Evolutionary conservation across 768 basidiomycete species (phyloP).

Genomic region (Roridomyces roridus): DNA sequence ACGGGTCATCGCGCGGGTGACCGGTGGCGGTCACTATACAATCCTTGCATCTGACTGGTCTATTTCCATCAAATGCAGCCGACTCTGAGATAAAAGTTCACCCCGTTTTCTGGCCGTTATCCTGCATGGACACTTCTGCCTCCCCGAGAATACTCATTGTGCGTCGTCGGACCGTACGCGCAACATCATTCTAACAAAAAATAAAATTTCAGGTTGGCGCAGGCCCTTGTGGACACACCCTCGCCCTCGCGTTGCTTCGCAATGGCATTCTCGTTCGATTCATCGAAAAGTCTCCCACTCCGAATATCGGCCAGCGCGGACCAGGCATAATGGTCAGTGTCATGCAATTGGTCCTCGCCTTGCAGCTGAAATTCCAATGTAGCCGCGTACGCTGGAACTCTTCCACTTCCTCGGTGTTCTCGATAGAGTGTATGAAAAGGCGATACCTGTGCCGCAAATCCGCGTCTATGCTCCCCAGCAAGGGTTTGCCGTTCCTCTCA

Average conservation of each 20-base stretch:
- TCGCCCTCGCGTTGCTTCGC: slow-evolving; percentile 23
- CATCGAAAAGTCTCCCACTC: slow-evolving; percentile 37
- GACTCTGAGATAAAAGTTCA: no score
- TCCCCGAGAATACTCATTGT: no score
- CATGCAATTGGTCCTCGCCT: not conserved
- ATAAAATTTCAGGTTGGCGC: slow-evolving; percentile 4
- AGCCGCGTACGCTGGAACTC: slow-evolving; percentile 34
- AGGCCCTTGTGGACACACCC: slow-evolving; percentile 19
- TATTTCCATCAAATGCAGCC: no score
- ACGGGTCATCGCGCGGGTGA: no score
- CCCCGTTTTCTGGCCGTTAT: no score
- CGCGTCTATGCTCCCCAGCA: slow-evolving; percentile 13
- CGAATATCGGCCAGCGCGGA: slow-evolving; percentile 25
- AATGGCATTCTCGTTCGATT: slow-evolving; percentile 43
- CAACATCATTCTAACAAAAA: not conserved
- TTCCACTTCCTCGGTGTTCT: slow-evolving; percentile 30
- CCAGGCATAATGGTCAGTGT: slow-evolving; percentile 16
- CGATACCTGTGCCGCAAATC: slow-evolving; percentile 3
- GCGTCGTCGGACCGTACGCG: no score
- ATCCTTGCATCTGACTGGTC: no score
- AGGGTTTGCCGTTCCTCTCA: not conserved
- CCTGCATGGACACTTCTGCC: no score
- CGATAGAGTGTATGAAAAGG: slow-evolving; percentile 8
- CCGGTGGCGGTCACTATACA: no score
- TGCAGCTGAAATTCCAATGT: not conserved